Base-by-base conservation (phyloP, 2,329 filamentous ascomycete species). In the Fusarium piperis region DNA sequence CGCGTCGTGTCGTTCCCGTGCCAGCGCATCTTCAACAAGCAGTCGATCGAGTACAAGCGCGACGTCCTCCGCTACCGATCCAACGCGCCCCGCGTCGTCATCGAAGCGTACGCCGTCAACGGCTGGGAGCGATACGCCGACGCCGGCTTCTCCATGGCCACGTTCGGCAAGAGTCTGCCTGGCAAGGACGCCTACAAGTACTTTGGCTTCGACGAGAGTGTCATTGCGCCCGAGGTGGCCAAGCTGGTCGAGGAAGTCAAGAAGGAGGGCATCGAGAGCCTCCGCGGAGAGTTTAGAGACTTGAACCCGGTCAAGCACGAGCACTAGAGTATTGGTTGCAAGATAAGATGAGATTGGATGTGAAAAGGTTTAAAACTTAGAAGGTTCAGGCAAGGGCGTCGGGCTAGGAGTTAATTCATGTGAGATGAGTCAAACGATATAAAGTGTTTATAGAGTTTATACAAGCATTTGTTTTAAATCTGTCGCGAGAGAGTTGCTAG, bases 81-180 rank as follows among this genome's bases (percentile, higher is more conserved):
- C 71, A 81, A 82, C 46, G 80, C 83, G 2, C 86, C 87, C 0
- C 79, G 83, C 1, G 86, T 92, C 16, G 86, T 90, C 6, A 87
- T 91, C 46, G 90, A 92, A 78, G 86, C 88, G 1, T 90, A 89
- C 74, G 83, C 85, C 2, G 81, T 84, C 2, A 86, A 87, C 65
- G 87, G 88, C 1, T 90, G 88, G 88, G 89, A 90, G 79, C 78
- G 88, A 20, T 90, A 90, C 72, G 88, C 88, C 0, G 85, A 89
- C 76, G 88, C 88, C 1, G 87, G 85, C 1, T 83, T 83, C 65
- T 86, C 82, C 53, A 86, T 90, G 83, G 82, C 82, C 48, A 80
- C 81, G 0, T 90, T 90, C 69, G 88, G 88, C 0, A 86, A 90
- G 74, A 86, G 83, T 16, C 75, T 90, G 48, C 88, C 88, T 0